Conservation (phyloP, 2,329 filamentous ascomycete species). For the Colletotrichum tabaci region DNA sequence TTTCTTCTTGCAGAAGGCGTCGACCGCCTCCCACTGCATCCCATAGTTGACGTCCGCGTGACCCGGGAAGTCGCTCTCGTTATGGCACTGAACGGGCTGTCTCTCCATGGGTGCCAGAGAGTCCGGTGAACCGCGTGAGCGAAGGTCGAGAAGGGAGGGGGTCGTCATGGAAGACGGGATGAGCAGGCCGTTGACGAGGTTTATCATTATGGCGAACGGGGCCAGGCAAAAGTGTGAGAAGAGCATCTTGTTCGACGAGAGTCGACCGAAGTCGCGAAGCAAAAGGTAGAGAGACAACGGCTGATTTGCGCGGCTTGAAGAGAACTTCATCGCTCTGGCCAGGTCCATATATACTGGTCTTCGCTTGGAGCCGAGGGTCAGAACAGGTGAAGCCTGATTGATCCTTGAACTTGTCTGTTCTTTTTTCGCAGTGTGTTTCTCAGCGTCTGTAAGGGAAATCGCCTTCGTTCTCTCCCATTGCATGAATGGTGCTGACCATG, state of each 20-base stretch:
- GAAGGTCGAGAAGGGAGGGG: background rate
- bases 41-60: background rate
- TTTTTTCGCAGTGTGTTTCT: background rate
- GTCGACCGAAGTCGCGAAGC: too few species aligned
- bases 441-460: background rate
- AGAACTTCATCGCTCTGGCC: background rate
- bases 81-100: conserved; percentile 1
- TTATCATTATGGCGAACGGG: background rate
- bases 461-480: background rate
- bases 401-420: too few species aligned
- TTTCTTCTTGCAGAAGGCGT: background rate
- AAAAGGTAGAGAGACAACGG: background rate
- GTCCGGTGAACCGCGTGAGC: too few species aligned
- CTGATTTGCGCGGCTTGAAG: background rate
- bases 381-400: too few species aligned
- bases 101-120: background rate
- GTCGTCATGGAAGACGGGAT: background rate
- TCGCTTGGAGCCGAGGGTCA: too few species aligned
- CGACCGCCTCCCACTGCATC: background rate
- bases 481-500: background rate
- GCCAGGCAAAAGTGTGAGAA: background rate
- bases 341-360: background rate
- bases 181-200: background rate
- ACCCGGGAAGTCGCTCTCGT: conserved; percentile 9
- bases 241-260: background rate